Base-by-base conservation (phyloP, 345 rosid genomes). In the Cardamine resedifolia region DNA sequence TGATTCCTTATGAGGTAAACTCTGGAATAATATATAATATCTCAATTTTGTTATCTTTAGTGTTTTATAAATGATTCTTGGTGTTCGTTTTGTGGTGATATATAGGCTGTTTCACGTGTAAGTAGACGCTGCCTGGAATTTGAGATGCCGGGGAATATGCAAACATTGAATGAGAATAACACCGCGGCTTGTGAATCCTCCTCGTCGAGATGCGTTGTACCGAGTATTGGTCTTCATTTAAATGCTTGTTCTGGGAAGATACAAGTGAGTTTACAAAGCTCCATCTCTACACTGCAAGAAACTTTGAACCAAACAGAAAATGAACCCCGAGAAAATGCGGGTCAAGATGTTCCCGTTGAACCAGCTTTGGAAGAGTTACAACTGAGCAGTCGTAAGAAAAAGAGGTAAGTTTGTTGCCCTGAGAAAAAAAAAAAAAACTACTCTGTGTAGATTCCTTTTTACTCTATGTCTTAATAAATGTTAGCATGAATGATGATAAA, bases 191-290 rank as follows among this genome's bases (percentile, higher is more conserved):
- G 36, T 63, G 79, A 58, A 61, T 63, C 75, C 3, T n/a, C n/a
- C n/a, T 70, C 56, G 0, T 76, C 83, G 2, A 71, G 82, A 69
- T 60, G 87, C 77, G 72, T 80, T 65, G 74, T 95, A 73, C 97
- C 99, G 15, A 93, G 96, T 77, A 95, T 95, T 19, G 99, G 99
- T 75, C 86, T 95, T 87, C 98, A 95, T 77, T 77, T 95, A 31
- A 95, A 95, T 77, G 88, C 98, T 50, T 76, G 82, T 45, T 76
- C 84, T 19, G 92, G 79, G 47, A 82, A 65, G 43, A 73, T 68
- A 58, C 82, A 76, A 56, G 71, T 76, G 56, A 80, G 79, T 59
- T 38, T 83, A 62, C 79, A 78, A 14, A 53, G 85, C 48, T 66
- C 90, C 30, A 16, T 59, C 61, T 72, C 82, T 72, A 80, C 83